Base-by-base conservation (phyloP, 2,329 filamentous ascomycete species). In the Penicillium sp. region DNA sequence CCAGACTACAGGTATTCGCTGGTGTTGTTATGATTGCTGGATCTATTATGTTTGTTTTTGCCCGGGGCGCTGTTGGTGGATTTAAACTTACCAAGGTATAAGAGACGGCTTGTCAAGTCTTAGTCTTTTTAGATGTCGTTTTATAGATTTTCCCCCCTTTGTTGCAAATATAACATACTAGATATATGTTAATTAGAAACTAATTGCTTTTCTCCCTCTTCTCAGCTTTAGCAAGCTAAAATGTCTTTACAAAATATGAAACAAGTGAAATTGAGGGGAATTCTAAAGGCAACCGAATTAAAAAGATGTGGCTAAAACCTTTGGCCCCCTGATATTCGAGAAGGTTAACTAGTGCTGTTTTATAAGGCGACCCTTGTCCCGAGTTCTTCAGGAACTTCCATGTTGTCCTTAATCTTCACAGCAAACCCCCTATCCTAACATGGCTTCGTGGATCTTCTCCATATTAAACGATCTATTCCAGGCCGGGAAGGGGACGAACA, bases 11-110 rank as follows among this genome's bases (percentile, higher is more conserved):
- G 52, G 28, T 69, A 10, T 70, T 70, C 40, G 62, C 64, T 43
- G 67, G 66, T 11, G 66, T 66, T 33, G 60, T 64, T 1, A 69
- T 70, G 66, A 46, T 62, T 17, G 60, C 56, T 8, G 67, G 64
- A 0, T 57, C 63, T 12, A 45, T 44, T 12, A 38, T 70, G 43
- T 69, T 69, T 60, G 54, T 61, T 41, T 28, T 61, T 7, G 67
- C 67, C 1, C 60, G 65, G 46, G 55, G 61, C 26, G 43, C 58
- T 33, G 57, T 69, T 55, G 61, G 64, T n/a, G 67, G 67, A 2
- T 58, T 56, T 40, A 62, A 63, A 33, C n/a, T 66, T 36, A 58
- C 45, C 12, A 68, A 65, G 56, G 65, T 69, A 31, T 67, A 49
- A 57, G n/a, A 33, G 4, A 5, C 8, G 2, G 19, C 3, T 5